Percentiles rank a stretch among this genome's conserved stretches.
phyloP scores from a whole-genome alignment of 306 rosid genomes.

The Begonia peltatifolia region DNA sequence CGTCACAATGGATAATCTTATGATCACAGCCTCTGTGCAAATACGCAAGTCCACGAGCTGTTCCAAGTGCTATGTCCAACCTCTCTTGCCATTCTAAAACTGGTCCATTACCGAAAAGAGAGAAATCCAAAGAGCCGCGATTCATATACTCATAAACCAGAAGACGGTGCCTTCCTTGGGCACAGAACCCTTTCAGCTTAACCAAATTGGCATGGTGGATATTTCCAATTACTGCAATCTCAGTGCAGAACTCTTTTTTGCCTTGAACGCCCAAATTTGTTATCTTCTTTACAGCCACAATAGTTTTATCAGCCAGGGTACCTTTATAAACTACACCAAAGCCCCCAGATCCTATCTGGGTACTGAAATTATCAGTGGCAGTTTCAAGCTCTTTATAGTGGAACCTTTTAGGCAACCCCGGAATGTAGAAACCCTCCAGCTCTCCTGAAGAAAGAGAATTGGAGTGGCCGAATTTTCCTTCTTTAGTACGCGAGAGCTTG shows the following conservation, averaged over 20 bases:
- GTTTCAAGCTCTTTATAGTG: conserved; percentile 50
- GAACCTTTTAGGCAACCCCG: conserved; percentile 85
- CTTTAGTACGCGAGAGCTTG: conserved; percentile 17
- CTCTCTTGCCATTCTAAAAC: conserved; percentile 90
- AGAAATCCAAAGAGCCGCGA: conserved; percentile 69
- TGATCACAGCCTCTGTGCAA: conserved; percentile 71
- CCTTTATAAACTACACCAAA: conserved; percentile 82
- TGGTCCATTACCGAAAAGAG: conserved; percentile 62
- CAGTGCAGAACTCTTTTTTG: conserved; percentile 77
- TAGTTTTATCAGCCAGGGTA: conserved; percentile 43
- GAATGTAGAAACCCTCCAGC: conserved; percentile 53
- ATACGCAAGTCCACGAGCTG: conserved; percentile 88
- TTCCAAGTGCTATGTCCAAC: conserved; percentile 59
- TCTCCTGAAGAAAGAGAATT: conserved; percentile 42
- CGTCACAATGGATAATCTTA: conserved; percentile 81
- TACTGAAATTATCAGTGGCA: conserved; percentile 65
- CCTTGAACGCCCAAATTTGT: conserved; percentile 63
- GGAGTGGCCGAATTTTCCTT: conserved; percentile 27
- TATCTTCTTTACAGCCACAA: conserved; percentile 86
- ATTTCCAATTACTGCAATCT: conserved; percentile 79
- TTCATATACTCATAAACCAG: conserved; percentile 85
- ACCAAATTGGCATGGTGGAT: conserved; percentile 79
- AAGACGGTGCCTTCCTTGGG: conserved; percentile 58
- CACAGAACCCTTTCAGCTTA: conserved; percentile 71
- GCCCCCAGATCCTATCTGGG: conserved; percentile 76